Base-by-base conservation (phyloP, 805 yeast species). In the Myxozyma mucilagina region DNA sequence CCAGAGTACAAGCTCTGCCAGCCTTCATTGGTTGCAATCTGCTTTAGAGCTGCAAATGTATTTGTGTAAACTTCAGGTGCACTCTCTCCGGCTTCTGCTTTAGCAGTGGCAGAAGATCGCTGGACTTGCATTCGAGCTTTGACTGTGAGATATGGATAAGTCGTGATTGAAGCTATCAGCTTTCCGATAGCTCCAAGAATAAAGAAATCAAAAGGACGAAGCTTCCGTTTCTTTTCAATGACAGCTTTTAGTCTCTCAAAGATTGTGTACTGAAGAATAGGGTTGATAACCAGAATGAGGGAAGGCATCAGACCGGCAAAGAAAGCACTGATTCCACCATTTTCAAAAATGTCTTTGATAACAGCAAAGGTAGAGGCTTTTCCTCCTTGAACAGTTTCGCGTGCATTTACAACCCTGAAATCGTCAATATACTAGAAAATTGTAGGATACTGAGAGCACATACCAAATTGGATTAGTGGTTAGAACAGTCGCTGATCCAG, bases 221-320 rank as follows among this genome's bases (percentile, higher is more conserved):
- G 72, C 55, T 85, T 83, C 47, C 84, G 81, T 43, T 75, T 78
- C 59, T 80, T 83, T 56, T 84, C 78, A 16, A 91, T 79, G 18
- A 80, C 68, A 67, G 88, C 89, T 71, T 87, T 86, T 69, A 89
- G 74, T 74, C 91, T 96, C 76, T 92, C 98, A 73, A 87, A 92
- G 49, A 90, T 83, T 53, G 97, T 89, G 78, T 91, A 92, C 75
- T 92, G 97, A 66, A 92, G 86, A 62, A 92, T 87, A 44, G 98
- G 97, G 74, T 92, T 92, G 64, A 86, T 70, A 53, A 92, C 97
- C 62, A 92, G 79, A 52, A 90, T 84, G 70, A 92, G 80, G 1
- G 97, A 97, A 0, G 97, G 97, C 34, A 86, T 78, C 4, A 92
- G 83, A 5, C 98, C 98, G 35, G 90, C 86, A 72, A 92, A 90